These are phyloP conservation scores for Pleurotus djamor DNA, from an alignment of 768 basidiomycete genomes.

Conservation along the genomic window DNA sequence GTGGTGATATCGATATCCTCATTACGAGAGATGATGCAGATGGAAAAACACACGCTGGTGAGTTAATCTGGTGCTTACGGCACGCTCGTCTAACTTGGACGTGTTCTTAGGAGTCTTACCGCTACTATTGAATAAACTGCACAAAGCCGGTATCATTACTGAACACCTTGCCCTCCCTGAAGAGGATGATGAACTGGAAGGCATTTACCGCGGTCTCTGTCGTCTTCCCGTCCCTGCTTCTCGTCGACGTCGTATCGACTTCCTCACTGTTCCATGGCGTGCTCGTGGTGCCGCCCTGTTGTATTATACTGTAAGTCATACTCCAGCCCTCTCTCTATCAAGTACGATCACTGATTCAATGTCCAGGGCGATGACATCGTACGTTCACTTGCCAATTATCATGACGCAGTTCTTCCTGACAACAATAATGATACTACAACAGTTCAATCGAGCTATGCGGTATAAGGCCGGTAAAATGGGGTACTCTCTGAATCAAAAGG, in stretches of 20 bases:
- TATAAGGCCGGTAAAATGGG: slow-evolving; percentile 80
- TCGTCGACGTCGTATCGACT: slow-evolving; percentile 77
- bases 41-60: slow-evolving; percentile 73
- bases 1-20: slow-evolving; percentile 91
- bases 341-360: slow-evolving; percentile 1
- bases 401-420: not conserved
- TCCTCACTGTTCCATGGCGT: slow-evolving; percentile 78
- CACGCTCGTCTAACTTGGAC: not conserved
- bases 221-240: slow-evolving; percentile 41
- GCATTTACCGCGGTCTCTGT: slow-evolving; percentile 82
- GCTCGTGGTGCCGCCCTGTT: slow-evolving; percentile 81
- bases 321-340: not conserved
- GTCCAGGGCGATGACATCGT: slow-evolving; percentile 88
- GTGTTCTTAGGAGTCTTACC: slow-evolving; percentile 52
- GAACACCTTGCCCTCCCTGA: slow-evolving; percentile 78
- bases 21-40: slow-evolving; percentile 76
- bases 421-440: slow-evolving; percentile 1
- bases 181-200: slow-evolving; percentile 66
- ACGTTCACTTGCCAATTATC: slow-evolving; percentile 20
- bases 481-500: slow-evolving; percentile 86
- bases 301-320: slow-evolving; percentile 78
- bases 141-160: slow-evolving; percentile 60
- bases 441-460: slow-evolving; percentile 92
- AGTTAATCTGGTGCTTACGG: slow-evolving; percentile 8
- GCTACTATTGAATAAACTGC: slow-evolving; percentile 56